Conservation (phyloP, 352 stramenopile genomes). For the Thalassiosira mediterranea region DNA sequence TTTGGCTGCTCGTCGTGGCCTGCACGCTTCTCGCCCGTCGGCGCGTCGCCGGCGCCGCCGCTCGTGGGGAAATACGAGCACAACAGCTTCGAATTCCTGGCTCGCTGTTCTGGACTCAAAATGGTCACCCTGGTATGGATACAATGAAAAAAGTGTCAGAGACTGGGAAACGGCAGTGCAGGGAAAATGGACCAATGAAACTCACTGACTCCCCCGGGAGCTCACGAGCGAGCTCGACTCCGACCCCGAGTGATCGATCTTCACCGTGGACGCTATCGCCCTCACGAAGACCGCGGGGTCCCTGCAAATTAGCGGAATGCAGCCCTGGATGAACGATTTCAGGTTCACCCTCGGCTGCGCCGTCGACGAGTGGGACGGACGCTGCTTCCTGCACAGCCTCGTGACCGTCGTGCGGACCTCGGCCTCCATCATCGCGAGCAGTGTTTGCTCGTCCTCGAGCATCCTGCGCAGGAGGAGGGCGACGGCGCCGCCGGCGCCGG, state of each 20-base stretch:
- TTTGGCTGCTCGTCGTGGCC: slow-evolving; percentile 47
- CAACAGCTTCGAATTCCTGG: slow-evolving; percentile 63
- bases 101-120: slow-evolving; percentile 48
- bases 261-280: slow-evolving; percentile 68
- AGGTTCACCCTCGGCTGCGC: slow-evolving; percentile 44
- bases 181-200: too few species aligned
- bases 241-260: slow-evolving; percentile 52
- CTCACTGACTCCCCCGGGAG: slow-evolving; percentile 38
- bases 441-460: slow-evolving; percentile 79
- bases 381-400: slow-evolving; percentile 68
- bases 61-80: slow-evolving; percentile 9
- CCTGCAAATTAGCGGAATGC: slow-evolving; percentile 73
- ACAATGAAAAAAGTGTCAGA: too few species aligned
- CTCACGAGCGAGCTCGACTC: slow-evolving; percentile 42
- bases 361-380: slow-evolving; percentile 20
- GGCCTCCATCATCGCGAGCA: slow-evolving; percentile 81
- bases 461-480: slow-evolving; percentile 78
- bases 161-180: background rate
- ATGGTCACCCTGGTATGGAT: too few species aligned
- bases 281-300: slow-evolving; percentile 79
- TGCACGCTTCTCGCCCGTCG: slow-evolving; percentile 26
- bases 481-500: slow-evolving; percentile 60
- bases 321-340: slow-evolving; percentile 71
- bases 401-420: slow-evolving; percentile 75
- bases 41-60: slow-evolving; percentile 11